These are phyloP conservation scores for Eutrema japonicum DNA, from an alignment of 345 rosid species.

Conservation along the genomic window DNA sequence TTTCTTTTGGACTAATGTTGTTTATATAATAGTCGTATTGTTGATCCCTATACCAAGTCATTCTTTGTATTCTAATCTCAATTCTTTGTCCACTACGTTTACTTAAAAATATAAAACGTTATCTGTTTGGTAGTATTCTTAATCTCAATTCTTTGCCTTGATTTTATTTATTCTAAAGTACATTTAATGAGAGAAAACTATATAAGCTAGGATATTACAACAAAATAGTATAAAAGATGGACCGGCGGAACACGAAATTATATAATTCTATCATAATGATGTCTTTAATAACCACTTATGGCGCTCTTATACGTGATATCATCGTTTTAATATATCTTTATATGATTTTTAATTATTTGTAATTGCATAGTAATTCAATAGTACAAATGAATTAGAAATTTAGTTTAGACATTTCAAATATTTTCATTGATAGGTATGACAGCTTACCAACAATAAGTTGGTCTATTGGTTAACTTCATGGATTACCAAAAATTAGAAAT, in stretches of 20 bases:
- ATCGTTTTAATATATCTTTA: too few species aligned
- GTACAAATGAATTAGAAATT: too few species aligned
- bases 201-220: neutral
- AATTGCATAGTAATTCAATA: too few species aligned
- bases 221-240: neutral
- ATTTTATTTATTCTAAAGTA: slow-evolving; percentile 1
- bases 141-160: neutral
- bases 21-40: slow-evolving; percentile 4
- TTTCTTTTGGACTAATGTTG: slow-evolving; percentile 33
- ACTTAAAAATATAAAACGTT: slow-evolving; percentile 16
- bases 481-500: too few species aligned
- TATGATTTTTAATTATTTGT: too few species aligned
- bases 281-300: neutral
- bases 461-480: too few species aligned
- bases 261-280: neutral
- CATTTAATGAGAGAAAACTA: neutral
- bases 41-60: slow-evolving; percentile 30
- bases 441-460: too few species aligned
- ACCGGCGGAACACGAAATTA: neutral
- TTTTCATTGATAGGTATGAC: too few species aligned
- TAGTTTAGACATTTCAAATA: too few species aligned
- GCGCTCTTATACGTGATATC: neutral
- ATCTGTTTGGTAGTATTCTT: slow-evolving; percentile 24
- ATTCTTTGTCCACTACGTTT: slow-evolving; percentile 12
- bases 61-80: slow-evolving; percentile 28